Evolutionary conservation across 495 filamentous ascomycete species (phyloP), one percentile per base, ranked within the genome.

Genomic region (Penicillium chermesinum): DNA sequence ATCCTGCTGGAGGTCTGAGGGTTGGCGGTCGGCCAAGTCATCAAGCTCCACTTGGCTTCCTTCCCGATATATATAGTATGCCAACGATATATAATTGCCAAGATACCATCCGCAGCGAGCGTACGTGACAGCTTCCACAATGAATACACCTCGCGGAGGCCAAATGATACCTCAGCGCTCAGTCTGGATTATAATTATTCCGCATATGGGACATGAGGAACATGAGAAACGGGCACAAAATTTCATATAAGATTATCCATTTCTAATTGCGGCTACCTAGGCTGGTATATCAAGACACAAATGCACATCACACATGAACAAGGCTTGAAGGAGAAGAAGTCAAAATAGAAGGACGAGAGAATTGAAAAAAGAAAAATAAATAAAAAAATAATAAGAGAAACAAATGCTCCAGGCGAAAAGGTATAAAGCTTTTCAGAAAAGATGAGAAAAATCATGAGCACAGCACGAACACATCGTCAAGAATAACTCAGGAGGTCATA

Each of bases 221-320:
- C n/a, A 19, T 21, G 1, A 17, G 2, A 40, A 38, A 38, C 15
- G 15, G 15, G 37, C 13, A 18, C 4, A 38, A n/a, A n/a, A n/a
- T n/a, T n/a, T n/a, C n/a, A n/a, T n/a, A n/a, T n/a, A 25, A 44
- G 41, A 49, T 49, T 32, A 45, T 45, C 44, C 19, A 50, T 45
- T 51, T 50, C 14, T 54, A 46, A 52, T 55, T 59, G 53, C 40
- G 44, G 52, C 55, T 61, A 62, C 34, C 39, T 59, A 55, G 15
- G 34, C 19, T 22, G 42, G 13, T 53, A 55, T 48, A 58, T 63
- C 59, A 58, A 44, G 48, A 44, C 42, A 42, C 22, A 53, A 37
- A 51, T 35, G 37, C 21, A 48, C 22, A 27, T 44, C 38, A 47
- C 41, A 49, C 41, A 45, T 37, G 22, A 50, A 50, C 37, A 44